These are phyloP conservation scores for Saturnispora besseyi DNA, from an alignment of 805 yeast genomes.

Conservation along the genomic window DNA sequence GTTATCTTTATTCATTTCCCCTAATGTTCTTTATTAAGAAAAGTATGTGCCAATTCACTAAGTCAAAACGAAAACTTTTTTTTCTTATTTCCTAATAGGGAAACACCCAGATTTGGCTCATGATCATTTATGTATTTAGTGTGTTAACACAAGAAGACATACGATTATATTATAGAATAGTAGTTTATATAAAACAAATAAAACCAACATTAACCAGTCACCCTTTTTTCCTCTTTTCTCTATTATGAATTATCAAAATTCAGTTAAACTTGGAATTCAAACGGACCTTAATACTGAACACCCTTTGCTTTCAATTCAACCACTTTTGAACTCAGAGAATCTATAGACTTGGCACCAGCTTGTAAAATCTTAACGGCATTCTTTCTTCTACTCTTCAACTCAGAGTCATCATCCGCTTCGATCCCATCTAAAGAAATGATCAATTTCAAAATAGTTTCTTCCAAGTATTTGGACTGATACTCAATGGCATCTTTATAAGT, in stretches of 20 bases:
- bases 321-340: slow-evolving; percentile 23
- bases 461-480: slow-evolving; percentile 49
- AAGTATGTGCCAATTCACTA: not conserved
- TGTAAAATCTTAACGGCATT: slow-evolving; percentile 53
- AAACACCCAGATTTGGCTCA: not conserved
- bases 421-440: slow-evolving; percentile 59
- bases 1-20: slow-evolving; percentile 27
- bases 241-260: not conserved
- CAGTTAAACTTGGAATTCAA: not conserved
- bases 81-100: not conserved
- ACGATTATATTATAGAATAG: not conserved
- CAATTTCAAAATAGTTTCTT: slow-evolving; percentile 60
- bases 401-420: slow-evolving; percentile 35
- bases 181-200: not conserved
- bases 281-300: not conserved
- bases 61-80: not conserved
- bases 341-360: slow-evolving; percentile 46
- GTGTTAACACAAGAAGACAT: not conserved
- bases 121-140: not conserved
- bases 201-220: not conserved
- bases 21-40: not conserved
- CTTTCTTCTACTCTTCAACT: slow-evolving; percentile 50
- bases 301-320: slow-evolving; percentile 16
- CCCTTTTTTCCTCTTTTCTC: not conserved
- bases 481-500: slow-evolving; percentile 22